Evolutionary conservation across 345 rosid species (phyloP), one percentile per base, ranked within the genome.

Genomic region (Citrus inodora): DNA sequence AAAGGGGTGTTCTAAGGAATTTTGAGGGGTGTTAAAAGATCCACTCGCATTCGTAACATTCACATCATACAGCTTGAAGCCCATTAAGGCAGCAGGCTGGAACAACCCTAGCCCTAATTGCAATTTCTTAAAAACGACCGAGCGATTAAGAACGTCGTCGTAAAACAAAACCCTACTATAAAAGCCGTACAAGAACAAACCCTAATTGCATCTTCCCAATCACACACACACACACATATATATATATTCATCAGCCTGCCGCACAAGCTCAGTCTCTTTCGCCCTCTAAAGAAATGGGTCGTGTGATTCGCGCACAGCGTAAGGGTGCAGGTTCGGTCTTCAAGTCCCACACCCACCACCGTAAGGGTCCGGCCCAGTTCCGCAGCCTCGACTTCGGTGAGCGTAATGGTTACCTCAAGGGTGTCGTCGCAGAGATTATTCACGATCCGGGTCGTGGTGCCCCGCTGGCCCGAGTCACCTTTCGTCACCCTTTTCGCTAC

Each of bases 261-360:
- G 32, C 78, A 10, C 4, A 24, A 6, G 24, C 22, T 46, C 11
- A 53, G 9, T 32, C 64, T 16, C 61, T 53, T 22, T 11, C 11
- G 1, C 53, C 65, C 9, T 7, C 24, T 4, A 9, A 2, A 22
- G 16, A 35, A 24, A 88, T 88, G 87, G 89, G 90, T 75, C 80
- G 88, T 9, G 90, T 87, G 2, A 84, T 87, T 71, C 82, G 90
- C 5, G 87, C 90, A 14, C 90, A 85, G 62, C 87, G 88, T 78
- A 87, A 87, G 86, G 90, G 90, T 70, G 88, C 90, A 2, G 90
- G 90, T 0, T 87, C 90, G 4, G 88, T 87, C 72, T 87, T 87
- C 86, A 85, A 86, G 81, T 85, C 90, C 66, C 88, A 87, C 75
- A 86, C 88, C 90, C 64, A 42, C 88, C 51, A 83, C 27, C 27